Conservation (phyloP, 768 basidiomycete genomes). For the Tricholoma flavovirens region DNA sequence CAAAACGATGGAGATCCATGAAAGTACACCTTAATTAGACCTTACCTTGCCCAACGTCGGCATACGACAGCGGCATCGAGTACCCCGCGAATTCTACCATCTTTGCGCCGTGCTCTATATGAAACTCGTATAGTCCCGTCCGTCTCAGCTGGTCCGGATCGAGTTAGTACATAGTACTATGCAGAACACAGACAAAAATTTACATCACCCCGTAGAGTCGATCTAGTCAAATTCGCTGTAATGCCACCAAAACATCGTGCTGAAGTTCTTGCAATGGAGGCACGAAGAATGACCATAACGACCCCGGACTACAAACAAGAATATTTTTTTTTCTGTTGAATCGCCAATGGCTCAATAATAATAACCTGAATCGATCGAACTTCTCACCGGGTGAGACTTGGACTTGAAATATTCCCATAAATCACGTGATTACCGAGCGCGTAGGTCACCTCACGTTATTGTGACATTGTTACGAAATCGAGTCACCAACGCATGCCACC, state of each 20-base stretch:
- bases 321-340: too few species aligned
- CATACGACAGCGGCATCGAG: conserved; percentile 90
- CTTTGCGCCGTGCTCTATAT: conserved; percentile 75
- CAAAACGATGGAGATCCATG: background rate
- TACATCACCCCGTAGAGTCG: conserved; percentile 9
- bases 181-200: background rate
- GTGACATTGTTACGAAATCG: too few species aligned
- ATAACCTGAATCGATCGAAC: too few species aligned
- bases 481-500: too few species aligned
- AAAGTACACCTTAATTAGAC: background rate
- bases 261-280: background rate
- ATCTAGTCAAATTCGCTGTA: background rate
- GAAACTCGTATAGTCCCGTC: conserved; percentile 87
- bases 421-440: too few species aligned
- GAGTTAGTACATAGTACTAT: background rate
- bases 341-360: too few species aligned
- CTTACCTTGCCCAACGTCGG: conserved; percentile 72
- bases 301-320: too few species aligned
- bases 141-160: conserved; percentile 34
- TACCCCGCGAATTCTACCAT: conserved; percentile 98
- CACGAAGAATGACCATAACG: background rate
- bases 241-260: background rate
- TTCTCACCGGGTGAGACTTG: too few species aligned
- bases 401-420: too few species aligned
- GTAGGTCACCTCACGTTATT: too few species aligned